Evolutionary conservation across 768 basidiomycete genomes (phyloP), one percentile per base, ranked within the genome.

Genomic region (Collybia sp.): DNA sequence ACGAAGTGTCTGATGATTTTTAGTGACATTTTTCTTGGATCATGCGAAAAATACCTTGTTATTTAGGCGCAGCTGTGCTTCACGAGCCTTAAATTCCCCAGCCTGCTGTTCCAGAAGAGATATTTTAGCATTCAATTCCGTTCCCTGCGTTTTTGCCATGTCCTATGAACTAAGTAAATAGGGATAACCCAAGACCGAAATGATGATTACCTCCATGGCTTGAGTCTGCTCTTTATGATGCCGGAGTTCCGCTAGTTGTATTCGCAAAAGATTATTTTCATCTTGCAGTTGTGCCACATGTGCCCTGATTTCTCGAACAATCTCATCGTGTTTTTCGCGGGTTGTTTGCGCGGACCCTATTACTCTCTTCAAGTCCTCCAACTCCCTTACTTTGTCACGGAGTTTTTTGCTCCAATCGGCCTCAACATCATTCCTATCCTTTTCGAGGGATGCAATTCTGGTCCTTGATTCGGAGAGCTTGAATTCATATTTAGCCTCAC

Each of bases 331-430:
- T 45, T 76, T 70, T 56, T 88, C 82, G 38, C 77, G 72, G 18
- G 71, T 77, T 57, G 75, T 81, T 42, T 78, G 75, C 20, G 77
- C 73, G 10, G 71, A 72, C 15, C 77, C 81, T 33, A 93, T 58
- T 35, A 73, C 57, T 34, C 67, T 68, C 58, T 84, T 81, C 50
- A 93, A 57, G 42, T 81, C 77, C 47, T 96, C 92, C 15, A 84
- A 67, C 60, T 95, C 93, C 51, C 75, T 76, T 17, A 77, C 72
- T 59, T 91, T 88, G 56, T 90, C 86, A 18, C 76, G 76, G 30
- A 97, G 69, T 59, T 92, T 93, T 46, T 74, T 75, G 58, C 86
- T 88, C 90, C 93, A 95, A 50, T 90, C 86, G 18, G 87, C 85
- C 56, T 98, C 95, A 25, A 78, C 77, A 42, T 95, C 93, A 44